Evolutionary conservation across 108 stramenopile genomes (phyloP).

Genomic region (Schizochytrium sp.): DNA sequence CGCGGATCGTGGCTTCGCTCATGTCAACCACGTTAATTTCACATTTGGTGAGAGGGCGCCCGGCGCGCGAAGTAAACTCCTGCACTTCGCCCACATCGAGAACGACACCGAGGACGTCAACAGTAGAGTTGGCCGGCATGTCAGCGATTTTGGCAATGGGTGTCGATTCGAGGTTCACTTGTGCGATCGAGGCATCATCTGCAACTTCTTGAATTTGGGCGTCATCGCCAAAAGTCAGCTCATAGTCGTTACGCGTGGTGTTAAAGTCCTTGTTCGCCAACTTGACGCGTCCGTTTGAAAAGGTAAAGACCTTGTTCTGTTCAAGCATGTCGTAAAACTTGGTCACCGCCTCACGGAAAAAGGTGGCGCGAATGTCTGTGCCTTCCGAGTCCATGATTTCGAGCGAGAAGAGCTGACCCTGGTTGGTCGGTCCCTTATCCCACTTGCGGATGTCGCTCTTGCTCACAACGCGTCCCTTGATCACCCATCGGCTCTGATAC

Average conservation of each 20-base stretch:
- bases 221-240: slow-evolving; percentile 44
- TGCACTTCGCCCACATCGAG: slow-evolving; percentile 23
- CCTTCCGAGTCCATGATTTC: slow-evolving; percentile 49
- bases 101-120: slow-evolving; percentile 27
- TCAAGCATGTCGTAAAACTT: slow-evolving; percentile 17
- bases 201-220: slow-evolving; percentile 22
- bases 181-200: slow-evolving; percentile 36
- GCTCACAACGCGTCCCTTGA: slow-evolving; percentile 33
- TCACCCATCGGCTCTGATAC: slow-evolving; percentile 45
- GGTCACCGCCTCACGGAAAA: slow-evolving; percentile 35
- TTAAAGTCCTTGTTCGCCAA: slow-evolving; percentile 33
- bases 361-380: slow-evolving; percentile 52
- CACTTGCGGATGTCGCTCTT: slow-evolving; percentile 47
- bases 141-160: slow-evolving; percentile 32
- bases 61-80: slow-evolving; percentile 28
- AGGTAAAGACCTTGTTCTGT: not conserved
- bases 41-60: slow-evolving; percentile 36
- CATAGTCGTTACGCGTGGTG: slow-evolving; percentile 42
- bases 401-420: slow-evolving; percentile 42
- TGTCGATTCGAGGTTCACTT: slow-evolving; percentile 29
- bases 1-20: slow-evolving; percentile 32
- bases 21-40: slow-evolving; percentile 45
- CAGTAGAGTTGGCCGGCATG: not conserved
- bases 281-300: not conserved
- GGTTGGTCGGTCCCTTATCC: slow-evolving; percentile 34